Evolutionary conservation across 1,284 basidiomycete genomes (phyloP).

Genomic region (Tausonia pullulans): DNA sequence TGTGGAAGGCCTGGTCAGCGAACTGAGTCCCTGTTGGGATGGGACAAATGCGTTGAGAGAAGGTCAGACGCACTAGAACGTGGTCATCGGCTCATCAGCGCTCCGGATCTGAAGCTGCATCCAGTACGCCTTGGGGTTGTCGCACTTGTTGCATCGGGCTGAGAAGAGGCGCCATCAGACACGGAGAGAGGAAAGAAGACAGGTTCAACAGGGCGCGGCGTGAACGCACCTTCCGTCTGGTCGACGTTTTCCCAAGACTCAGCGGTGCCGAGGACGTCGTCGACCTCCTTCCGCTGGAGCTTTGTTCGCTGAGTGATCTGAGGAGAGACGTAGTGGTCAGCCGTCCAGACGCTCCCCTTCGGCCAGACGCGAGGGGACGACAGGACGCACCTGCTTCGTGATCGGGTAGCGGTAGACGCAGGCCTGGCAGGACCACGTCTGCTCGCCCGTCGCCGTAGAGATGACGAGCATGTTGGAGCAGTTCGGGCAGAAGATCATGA

Average conservation of each 20-base stretch:
- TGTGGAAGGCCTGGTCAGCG: neutral
- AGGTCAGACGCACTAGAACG: slow-evolving; percentile 50
- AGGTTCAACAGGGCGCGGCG: neutral
- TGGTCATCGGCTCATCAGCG: slow-evolving; percentile 95
- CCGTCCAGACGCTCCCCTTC: too few species aligned
- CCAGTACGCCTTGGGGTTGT: slow-evolving; percentile 78
- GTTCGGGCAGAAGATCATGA: slow-evolving; percentile 17
- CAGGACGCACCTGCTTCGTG: slow-evolving; percentile 12
- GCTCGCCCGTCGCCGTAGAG: slow-evolving; percentile 13
- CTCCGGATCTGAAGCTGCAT: slow-evolving; percentile 93
- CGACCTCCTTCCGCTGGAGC: slow-evolving; percentile 72
- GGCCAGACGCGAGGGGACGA: neutral
- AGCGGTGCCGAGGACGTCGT: slow-evolving; percentile 87
- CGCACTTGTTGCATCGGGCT: slow-evolving; percentile 86
- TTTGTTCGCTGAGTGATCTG: slow-evolving; percentile 80
- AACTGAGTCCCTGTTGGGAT: neutral
- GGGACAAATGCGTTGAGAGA: neutral
- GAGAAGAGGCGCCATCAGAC: neutral
- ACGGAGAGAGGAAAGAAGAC: neutral
- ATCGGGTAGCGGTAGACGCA: slow-evolving; percentile 17
- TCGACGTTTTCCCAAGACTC: slow-evolving; percentile 95
- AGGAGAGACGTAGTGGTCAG: neutral
- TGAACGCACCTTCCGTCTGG: slow-evolving; percentile 54
- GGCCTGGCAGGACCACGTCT: slow-evolving; percentile 17
- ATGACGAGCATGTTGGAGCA: slow-evolving; percentile 17